Evolutionary conservation across 768 basidiomycete species (phyloP), one percentile per base, ranked within the genome.

Genomic region (Mycena latifolia): DNA sequence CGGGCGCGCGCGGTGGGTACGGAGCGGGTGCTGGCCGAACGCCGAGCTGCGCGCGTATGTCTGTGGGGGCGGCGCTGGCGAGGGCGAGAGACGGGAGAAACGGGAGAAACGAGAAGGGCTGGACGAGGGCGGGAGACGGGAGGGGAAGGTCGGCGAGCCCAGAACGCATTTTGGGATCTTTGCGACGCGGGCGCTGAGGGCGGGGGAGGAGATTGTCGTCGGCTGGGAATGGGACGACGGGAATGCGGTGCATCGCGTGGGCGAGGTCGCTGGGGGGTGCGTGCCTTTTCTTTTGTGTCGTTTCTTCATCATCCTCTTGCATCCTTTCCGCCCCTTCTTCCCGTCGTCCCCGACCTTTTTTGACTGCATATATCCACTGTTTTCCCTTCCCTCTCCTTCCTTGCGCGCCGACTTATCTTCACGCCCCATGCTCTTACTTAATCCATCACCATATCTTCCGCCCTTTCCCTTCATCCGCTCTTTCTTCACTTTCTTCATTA

Each of bases 11-110:
- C 24, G 45, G n/a, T 95, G 89, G 74, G 88, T 89, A 3, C 71
- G 91, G 51, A 85, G 81, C 51, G 88, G 90, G 2, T 92, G 91
- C 72, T 81, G 85, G 64, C 91, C 86, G 35, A 92, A 89, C 76
- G 89, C 87, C 11, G 88, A 90, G 10, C 69, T 93, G 12, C 75
- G 89, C 5, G 68, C 64, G 61, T 65, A 31, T 54, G 56, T 65
- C n/a, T 65, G 68, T 51, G 47, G 41, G n/a, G 59, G 88, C 88
- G 20, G 84, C 82, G 69, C 69, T 66, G n/a, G 59, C 29, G 65
- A 24, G 35, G 59, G 64, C n/a, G 65, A 67, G 17, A 14, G 37
- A 9, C 10, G 37, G 37, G 37, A 39, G 10, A 14, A 14, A 14
- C 37, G 37, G 14, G 37, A 14, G 37, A 33, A 7, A 35, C 14